A percentile compares a stretch with the other conserved stretches of the same genome.
Evolutionary conservation across 768 basidiomycete genomes (phyloP).

Genomic region (Strobilomyces echinocephalus): DNA sequence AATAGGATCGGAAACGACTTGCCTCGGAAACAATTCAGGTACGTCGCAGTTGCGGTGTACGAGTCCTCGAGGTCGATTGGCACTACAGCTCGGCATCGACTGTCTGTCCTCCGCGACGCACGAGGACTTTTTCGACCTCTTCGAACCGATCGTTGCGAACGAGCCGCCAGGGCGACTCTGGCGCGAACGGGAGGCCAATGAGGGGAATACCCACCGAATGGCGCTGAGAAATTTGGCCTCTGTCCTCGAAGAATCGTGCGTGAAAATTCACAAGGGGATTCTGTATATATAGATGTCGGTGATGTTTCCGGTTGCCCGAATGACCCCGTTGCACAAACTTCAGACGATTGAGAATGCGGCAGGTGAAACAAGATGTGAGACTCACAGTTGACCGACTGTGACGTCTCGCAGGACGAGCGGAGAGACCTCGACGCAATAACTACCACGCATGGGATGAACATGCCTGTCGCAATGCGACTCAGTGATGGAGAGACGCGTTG

Average conservation of each 20-base stretch:
- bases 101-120: slow-evolving; percentile 17
- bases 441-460: neutral
- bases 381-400: slow-evolving; percentile 24
- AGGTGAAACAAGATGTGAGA: neutral
- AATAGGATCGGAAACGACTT: neutral
- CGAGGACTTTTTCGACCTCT: neutral
- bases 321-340: slow-evolving; percentile 25
- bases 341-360: too few species aligned
- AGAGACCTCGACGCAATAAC: neutral
- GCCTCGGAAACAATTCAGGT: slow-evolving; percentile 32
- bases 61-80: slow-evolving; percentile 27
- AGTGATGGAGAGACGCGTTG: too few species aligned
- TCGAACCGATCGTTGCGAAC: neutral
- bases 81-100: slow-evolving; percentile 21
- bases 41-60: slow-evolving; percentile 25
- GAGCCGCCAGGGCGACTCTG: slow-evolving; percentile 14
- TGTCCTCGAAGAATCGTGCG: neutral
- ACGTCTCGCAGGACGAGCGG: neutral
- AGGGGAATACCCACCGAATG: slow-evolving; percentile 33
- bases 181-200: slow-evolving; percentile 28
- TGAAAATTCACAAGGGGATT: slow-evolving; percentile 22
- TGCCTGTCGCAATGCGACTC: neutral
- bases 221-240: slow-evolving; percentile 12
- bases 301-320: slow-evolving; percentile 20
- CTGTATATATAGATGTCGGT: slow-evolving; percentile 22